A percentile compares a stretch with the other conserved stretches of the same genome.
These are phyloP conservation scores for Rutstroemia sp. DNA, from an alignment of 2,329 filamentous ascomycete species.

Conservation along the genomic window DNA sequence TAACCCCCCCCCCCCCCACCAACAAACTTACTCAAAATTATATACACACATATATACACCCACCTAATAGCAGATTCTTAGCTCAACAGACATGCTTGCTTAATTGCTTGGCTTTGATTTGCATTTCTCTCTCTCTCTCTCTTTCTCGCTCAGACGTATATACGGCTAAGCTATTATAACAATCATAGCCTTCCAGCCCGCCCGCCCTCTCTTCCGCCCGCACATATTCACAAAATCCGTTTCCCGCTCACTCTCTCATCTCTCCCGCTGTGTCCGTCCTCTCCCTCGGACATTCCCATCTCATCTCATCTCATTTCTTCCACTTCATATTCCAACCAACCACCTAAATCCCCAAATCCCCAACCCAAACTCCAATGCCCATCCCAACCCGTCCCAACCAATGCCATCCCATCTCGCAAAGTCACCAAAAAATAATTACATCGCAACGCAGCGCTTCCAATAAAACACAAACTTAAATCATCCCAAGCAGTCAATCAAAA, in stretches of 20 bases:
- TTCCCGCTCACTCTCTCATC: neutral
- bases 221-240: too few species aligned
- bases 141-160: too few species aligned
- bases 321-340: neutral
- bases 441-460: neutral
- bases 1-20: too few species aligned
- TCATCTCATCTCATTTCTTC: neutral
- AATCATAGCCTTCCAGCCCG: too few species aligned
- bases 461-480: neutral
- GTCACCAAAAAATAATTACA: neutral
- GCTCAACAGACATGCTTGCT: neutral
- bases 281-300: neutral
- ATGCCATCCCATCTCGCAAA: neutral
- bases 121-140: neutral
- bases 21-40: too few species aligned
- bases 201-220: too few species aligned
- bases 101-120: neutral
- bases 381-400: neutral
- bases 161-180: too few species aligned
- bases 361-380: neutral
- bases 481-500: neutral
- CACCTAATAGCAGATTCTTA: conserved; percentile 7
- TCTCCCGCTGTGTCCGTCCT: neutral
- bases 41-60: conserved; percentile 3
- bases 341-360: too few species aligned